Base-by-base conservation (phyloP, 352 stramenopile species). In the Phytopythium vexans region DNA sequence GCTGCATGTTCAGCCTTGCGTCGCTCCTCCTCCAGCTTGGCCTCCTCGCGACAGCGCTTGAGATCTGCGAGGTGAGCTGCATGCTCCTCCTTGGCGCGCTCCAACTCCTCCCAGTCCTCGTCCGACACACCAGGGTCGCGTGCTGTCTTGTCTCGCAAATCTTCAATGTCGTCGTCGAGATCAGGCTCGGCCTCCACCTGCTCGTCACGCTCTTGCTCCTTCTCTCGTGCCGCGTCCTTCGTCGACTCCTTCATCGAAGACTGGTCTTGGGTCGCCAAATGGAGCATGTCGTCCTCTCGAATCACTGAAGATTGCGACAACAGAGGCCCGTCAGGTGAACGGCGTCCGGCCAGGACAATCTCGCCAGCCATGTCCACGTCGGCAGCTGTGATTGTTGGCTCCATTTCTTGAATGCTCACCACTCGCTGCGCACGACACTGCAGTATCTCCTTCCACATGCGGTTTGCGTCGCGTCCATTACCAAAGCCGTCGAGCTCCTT, bases 381-480 rank as follows among this genome's bases (percentile, higher is more conserved):
- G 1, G 61, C 38, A 0, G 46, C 8, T 8, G 70, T 73, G 38
- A 94, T 76, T 0, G 62, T 81, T 37, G 74, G 72, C 33, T 74
- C 64, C n/a, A 80, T 39, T 42, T 93, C 76, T 0, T 66, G 64
- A 8, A 47, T 42, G 9, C 56, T 32, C 7, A 79, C 70, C 12
- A 89, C 72, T 3, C 80, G 76, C 34, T 91, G 71, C 0, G 82
- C 80, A 7, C 84, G 82, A 52, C 58, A 89, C 44, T 87, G 74
- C 14, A 78, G 49, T 35, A 89, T 37, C 38, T 76, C 77, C 11
- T 86, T 73, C 82, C 77, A 89, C 21, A 94, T 50, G 14, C 76
- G 67, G 42, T 74, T 62, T n/a, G 86, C 82, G 41, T 91, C 80
- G 14, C 77, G 81, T 0, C 82, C 82, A 58, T 90, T 94, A 0